Conservation (phyloP, 306 rosid genomes). For the Lotus japonicus region DNA sequence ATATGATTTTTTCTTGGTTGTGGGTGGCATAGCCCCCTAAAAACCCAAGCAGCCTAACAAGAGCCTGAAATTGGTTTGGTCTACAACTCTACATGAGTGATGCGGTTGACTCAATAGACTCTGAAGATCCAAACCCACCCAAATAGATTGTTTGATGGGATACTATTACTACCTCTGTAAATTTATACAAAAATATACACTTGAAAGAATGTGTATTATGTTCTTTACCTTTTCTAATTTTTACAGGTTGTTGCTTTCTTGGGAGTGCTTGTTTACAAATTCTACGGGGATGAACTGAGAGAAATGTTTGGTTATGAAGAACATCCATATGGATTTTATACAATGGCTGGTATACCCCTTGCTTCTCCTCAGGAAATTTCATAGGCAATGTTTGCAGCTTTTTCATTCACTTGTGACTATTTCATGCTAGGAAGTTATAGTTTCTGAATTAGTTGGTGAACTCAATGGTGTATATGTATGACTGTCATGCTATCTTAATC, state of each 20-base stretch:
- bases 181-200: not conserved
- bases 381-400: slow-evolving; percentile 11
- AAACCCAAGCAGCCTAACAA: not conserved
- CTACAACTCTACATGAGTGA: slow-evolving; percentile 2
- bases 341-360: slow-evolving; percentile 76
- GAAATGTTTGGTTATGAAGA: slow-evolving; percentile 99
- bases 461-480: not conserved
- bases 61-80: slow-evolving; percentile 7
- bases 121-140: no score
- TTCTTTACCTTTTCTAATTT: slow-evolving; percentile 23
- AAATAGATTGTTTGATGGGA: slow-evolving; percentile 10
- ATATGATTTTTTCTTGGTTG: not conserved
- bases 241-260: slow-evolving; percentile 88
- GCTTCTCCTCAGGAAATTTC: not conserved
- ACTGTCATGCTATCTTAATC: slow-evolving; percentile 16
- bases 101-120: not conserved
- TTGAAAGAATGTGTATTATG: slow-evolving; percentile 19
- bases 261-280: slow-evolving; percentile 90
- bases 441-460: not conserved
- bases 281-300: slow-evolving; percentile 89
- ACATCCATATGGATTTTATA: slow-evolving; percentile 95
- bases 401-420: not conserved
- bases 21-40: not conserved
- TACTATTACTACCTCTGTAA: not conserved
- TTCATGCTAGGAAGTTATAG: slow-evolving; percentile 1